Conservation (phyloP, 176 grass and related monocot genomes). For the Phyllostachys edulis region DNA sequence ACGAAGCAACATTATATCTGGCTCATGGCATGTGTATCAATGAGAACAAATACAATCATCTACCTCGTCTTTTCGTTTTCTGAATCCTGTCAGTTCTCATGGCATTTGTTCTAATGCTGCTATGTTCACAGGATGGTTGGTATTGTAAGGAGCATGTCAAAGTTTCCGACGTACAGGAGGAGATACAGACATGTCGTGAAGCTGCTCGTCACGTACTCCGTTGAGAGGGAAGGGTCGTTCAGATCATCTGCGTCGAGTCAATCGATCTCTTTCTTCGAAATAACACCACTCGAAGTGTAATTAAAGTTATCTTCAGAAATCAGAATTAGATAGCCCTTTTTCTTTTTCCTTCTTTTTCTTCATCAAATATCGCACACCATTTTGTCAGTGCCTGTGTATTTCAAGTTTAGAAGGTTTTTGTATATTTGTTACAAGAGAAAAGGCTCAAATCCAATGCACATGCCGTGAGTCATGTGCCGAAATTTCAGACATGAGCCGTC, state of each 20-base stretch:
- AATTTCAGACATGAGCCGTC: not conserved
- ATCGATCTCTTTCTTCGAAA: slow-evolving; percentile 38
- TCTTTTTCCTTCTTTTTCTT: not conserved
- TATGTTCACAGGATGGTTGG: slow-evolving; percentile 63
- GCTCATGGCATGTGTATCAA: not conserved
- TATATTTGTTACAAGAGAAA: not conserved
- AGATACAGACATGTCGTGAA: slow-evolving; percentile 72
- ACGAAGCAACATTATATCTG: not conserved
- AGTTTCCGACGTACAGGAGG: slow-evolving; percentile 86
- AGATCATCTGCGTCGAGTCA: slow-evolving; percentile 33
- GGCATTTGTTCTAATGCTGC: not conserved
- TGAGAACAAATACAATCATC: not conserved
- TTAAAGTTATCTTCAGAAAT: slow-evolving; percentile 6
- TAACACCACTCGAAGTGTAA: slow-evolving; percentile 53
- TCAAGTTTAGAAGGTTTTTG: slow-evolving; percentile 31
- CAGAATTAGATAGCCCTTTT: not conserved
- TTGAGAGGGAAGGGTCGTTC: slow-evolving; percentile 48
- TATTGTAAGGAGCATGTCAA: slow-evolving; percentile 62
- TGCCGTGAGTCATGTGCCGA: slow-evolving; percentile 11
- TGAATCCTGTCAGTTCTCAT: not conserved
- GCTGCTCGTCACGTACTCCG: slow-evolving; percentile 52
- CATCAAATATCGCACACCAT: slow-evolving; percentile 38
- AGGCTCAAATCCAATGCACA: slow-evolving; percentile 5
- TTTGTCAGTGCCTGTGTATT: slow-evolving; percentile 34
- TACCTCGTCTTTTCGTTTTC: not conserved